Conservation (phyloP, 345 rosid species). For the Acer yangbiense region DNA sequence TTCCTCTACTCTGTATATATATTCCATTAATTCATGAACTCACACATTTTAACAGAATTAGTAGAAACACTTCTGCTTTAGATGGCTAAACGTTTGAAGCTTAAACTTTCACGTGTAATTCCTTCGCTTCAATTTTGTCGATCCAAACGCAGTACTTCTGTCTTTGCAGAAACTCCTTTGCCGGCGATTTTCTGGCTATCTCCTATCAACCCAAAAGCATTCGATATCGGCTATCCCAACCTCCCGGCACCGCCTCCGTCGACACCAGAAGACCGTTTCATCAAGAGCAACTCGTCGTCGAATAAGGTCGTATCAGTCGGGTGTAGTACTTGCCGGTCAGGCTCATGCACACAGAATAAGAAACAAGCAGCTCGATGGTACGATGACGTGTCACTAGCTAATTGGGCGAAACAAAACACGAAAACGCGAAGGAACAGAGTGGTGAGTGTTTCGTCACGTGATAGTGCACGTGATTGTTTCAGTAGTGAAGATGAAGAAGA, state of each 20-base stretch:
- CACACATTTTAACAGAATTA: no score
- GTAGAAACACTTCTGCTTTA: background rate
- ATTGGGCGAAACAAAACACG: background rate
- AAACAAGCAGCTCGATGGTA: slow-evolving; percentile 9
- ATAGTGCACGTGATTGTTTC: slow-evolving; percentile 6
- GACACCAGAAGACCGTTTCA: slow-evolving; percentile 30
- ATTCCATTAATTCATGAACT: background rate
- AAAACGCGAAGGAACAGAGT: background rate
- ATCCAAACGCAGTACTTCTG: slow-evolving; percentile 19
- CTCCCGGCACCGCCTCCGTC: slow-evolving; percentile 41
- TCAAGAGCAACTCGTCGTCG: slow-evolving; percentile 2
- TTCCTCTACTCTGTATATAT: background rate
- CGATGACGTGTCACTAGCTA: slow-evolving; percentile 1
- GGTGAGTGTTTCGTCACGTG: slow-evolving; percentile 8
- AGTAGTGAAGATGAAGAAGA: slow-evolving; percentile 16
- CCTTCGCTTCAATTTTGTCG: slow-evolving; percentile 52
- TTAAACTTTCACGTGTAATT: slow-evolving; percentile 38
- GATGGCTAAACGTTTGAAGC: slow-evolving; percentile 48
- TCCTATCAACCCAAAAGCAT: slow-evolving; percentile 26
- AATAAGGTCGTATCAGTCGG: slow-evolving; percentile 6
- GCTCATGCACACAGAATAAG: slow-evolving; percentile 10
- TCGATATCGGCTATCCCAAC: slow-evolving; percentile 28
- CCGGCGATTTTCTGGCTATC: slow-evolving; percentile 23
- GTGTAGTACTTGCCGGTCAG: slow-evolving; percentile 3
- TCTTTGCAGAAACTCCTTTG: slow-evolving; percentile 19